A percentile compares a stretch with the other conserved stretches of the same genome.
Conservation (phyloP, 305 asterid genomes). For the Solanum chacoense region DNA sequence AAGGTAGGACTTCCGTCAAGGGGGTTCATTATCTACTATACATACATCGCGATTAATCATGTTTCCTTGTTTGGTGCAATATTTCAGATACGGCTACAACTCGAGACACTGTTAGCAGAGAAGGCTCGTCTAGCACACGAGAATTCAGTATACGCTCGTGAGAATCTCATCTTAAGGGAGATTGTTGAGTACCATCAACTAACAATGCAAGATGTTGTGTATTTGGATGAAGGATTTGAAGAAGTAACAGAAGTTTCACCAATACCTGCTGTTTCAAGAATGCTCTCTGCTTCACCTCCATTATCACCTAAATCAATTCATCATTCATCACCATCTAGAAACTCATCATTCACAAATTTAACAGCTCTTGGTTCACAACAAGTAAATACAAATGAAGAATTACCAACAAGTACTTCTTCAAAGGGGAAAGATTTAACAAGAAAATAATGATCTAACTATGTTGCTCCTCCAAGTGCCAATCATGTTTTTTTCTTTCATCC, state of each 20-base stretch:
- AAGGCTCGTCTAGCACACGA: conserved; percentile 20
- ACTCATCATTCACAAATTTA: neutral
- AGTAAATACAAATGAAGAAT: neutral
- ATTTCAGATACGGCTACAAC: conserved; percentile 18
- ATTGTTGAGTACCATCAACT: conserved; percentile 20
- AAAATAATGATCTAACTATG: neutral
- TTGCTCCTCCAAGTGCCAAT: neutral
- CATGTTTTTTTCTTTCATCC: neutral
- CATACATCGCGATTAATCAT: neutral
- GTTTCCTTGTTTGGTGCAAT: neutral
- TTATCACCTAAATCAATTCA: conserved; percentile 4
- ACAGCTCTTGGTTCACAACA: neutral
- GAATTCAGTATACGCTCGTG: conserved; percentile 15
- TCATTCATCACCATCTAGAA: neutral
- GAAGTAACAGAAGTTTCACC: conserved; percentile 21
- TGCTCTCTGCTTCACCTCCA: conserved; percentile 12
- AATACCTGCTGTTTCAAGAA: conserved; percentile 11
- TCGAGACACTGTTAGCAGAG: conserved; percentile 21
- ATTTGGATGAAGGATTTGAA: conserved; percentile 15
- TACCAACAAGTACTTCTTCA: neutral
- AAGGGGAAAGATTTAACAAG: conserved; percentile 1
- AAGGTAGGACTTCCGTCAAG: neutral
- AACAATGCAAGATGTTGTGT: conserved; percentile 20
- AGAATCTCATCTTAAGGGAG: conserved; percentile 21
- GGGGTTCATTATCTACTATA: neutral